A percentile compares a stretch with the other conserved stretches of the same genome.
Conservation (phyloP, 2,329 filamentous ascomycete species). For the Fusarium coffeatum region DNA sequence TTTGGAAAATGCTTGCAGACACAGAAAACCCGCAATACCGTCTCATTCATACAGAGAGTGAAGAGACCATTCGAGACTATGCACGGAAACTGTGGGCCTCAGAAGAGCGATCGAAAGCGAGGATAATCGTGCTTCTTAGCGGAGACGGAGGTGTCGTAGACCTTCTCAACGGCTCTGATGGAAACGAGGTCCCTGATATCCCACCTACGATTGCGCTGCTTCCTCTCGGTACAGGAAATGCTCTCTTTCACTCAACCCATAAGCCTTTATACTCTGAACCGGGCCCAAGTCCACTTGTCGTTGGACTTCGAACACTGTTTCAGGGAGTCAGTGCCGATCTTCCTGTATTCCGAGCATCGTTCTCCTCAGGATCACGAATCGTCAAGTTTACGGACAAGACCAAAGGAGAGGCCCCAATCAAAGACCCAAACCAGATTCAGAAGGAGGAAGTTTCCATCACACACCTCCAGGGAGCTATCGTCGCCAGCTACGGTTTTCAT, state of each 20-base stretch:
- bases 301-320: slow-evolving; percentile 69
- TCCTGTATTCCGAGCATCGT: slow-evolving; percentile 71
- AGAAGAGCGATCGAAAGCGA: slow-evolving; percentile 50
- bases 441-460: slow-evolving; percentile 51
- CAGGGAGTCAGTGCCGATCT: slow-evolving; percentile 65
- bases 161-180: slow-evolving; percentile 73
- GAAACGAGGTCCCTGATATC: slow-evolving; percentile 20
- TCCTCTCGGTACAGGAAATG: slow-evolving; percentile 74
- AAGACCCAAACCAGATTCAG: slow-evolving; percentile 27
- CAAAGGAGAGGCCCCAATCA: neutral
- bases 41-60: slow-evolving; percentile 71
- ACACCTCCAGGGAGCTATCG: slow-evolving; percentile 78
- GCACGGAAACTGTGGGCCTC: slow-evolving; percentile 56
- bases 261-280: slow-evolving; percentile 63
- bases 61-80: slow-evolving; percentile 73
- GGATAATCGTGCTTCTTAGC: slow-evolving; percentile 79
- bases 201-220: slow-evolving; percentile 64
- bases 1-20: slow-evolving; percentile 60
- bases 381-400: slow-evolving; percentile 53
- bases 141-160: slow-evolving; percentile 91
- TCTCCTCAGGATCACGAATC: slow-evolving; percentile 67
- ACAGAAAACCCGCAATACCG: slow-evolving; percentile 12
- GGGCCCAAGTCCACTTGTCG: slow-evolving; percentile 57
- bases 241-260: slow-evolving; percentile 71
- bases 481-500: slow-evolving; percentile 91